A percentile compares a stretch with the other conserved stretches of the same genome.
Conservation (phyloP, 2,329 filamentous ascomycete genomes). For the Penicillium brevicompactum region DNA sequence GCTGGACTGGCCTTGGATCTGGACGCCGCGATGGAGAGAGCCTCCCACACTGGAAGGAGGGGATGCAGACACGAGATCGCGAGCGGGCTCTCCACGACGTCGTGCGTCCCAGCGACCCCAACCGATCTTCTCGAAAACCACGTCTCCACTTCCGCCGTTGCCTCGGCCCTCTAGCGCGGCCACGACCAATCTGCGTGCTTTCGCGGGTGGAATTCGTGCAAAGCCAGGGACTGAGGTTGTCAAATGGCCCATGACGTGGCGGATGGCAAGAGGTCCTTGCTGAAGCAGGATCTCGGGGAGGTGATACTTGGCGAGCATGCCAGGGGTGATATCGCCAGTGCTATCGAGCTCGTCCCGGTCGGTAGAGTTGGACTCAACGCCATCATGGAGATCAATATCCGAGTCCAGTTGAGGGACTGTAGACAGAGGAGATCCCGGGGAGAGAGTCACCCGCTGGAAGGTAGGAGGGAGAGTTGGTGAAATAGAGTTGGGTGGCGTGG, state of each 20-base stretch:
- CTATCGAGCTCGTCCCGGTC: slow-evolving; percentile 62
- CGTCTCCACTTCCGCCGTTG: slow-evolving; percentile 60
- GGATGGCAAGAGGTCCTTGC: slow-evolving; percentile 89
- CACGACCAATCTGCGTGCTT: slow-evolving; percentile 90
- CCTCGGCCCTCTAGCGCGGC: slow-evolving; percentile 80
- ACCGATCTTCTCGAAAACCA: slow-evolving; percentile 85
- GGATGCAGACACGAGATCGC: slow-evolving; percentile 49
- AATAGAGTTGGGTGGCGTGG: slow-evolving; percentile 93
- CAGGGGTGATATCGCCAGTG: slow-evolving; percentile 78
- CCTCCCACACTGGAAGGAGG: slow-evolving; percentile 55
- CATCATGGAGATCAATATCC: slow-evolving; percentile 82
- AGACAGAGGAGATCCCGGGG: slow-evolving; percentile 45
- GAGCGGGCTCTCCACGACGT: slow-evolving; percentile 63
- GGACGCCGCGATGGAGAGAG: slow-evolving; percentile 49
- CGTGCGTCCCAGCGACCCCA: slow-evolving; percentile 96
- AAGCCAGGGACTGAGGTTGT: slow-evolving; percentile 93
- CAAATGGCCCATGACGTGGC: slow-evolving; percentile 92
- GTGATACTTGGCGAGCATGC: slow-evolving; percentile 84
- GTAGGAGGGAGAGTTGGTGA: slow-evolving; percentile 83
- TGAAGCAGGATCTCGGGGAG: slow-evolving; percentile 86
- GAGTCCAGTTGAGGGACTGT: slow-evolving; percentile 67
- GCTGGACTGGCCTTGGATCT: slow-evolving; percentile 46
- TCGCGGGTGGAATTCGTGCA: slow-evolving; percentile 81
- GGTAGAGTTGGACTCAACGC: slow-evolving; percentile 54
- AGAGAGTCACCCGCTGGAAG: slow-evolving; percentile 58